Evolutionary conservation across 495 filamentous ascomycete species (phyloP).

Genomic region (Diplogelasinospora grovesii): DNA sequence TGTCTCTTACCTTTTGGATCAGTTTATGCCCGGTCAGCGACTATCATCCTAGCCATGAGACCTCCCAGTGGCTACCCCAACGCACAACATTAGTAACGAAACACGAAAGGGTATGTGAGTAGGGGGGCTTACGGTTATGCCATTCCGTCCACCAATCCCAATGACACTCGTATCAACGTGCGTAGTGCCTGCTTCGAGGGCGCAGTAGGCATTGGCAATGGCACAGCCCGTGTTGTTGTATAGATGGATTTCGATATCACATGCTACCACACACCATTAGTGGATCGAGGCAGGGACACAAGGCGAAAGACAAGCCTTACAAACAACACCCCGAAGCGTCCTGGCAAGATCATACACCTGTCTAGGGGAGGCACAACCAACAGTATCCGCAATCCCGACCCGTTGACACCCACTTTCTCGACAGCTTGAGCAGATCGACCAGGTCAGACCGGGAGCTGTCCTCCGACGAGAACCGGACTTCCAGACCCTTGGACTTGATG

Average conservation of each 20-base stretch:
- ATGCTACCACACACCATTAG: slow-evolving; percentile 2
- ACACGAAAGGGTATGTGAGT: too few species aligned
- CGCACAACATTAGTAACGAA: too few species aligned
- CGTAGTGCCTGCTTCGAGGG: slow-evolving; percentile 63
- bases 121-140: too few species aligned
- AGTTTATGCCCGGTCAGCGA: too few species aligned
- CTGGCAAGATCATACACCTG: slow-evolving; percentile 79
- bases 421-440: slow-evolving; percentile 62
- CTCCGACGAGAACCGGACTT: slow-evolving; percentile 62
- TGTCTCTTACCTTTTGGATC: too few species aligned
- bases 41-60: too few species aligned
- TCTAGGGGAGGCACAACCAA: slow-evolving; percentile 64
- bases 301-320: too few species aligned
- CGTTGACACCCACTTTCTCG: slow-evolving; percentile 69
- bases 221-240: slow-evolving; percentile 70
- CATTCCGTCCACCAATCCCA: slow-evolving; percentile 60
- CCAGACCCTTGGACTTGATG: slow-evolving; percentile 76
- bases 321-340: slow-evolving; percentile 61
- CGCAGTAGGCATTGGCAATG: slow-evolving; percentile 66
- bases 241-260: slow-evolving; percentile 59
- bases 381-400: slow-evolving; percentile 72
- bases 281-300: not conserved
- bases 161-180: slow-evolving; percentile 30
- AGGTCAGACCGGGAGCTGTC: slow-evolving; percentile 73
- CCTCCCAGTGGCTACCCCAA: too few species aligned